phyloP scores from a whole-genome alignment of 2,329 filamentous ascomycete genomes.

The Aurifilum marmelostoma region DNA sequence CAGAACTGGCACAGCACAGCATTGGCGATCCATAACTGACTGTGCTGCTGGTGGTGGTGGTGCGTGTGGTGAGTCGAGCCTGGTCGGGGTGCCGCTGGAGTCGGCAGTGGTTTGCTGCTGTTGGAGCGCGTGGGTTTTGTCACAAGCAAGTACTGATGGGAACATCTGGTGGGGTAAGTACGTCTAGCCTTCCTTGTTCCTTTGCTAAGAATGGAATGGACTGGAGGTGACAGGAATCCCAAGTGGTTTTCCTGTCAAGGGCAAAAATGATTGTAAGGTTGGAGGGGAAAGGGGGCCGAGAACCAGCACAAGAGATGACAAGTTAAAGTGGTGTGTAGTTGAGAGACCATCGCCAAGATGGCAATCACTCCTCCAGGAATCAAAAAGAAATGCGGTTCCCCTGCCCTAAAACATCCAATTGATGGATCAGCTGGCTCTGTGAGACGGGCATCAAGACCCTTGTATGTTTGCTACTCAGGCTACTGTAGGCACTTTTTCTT shows the following conservation, averaged over 20 bases:
- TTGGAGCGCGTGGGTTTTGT: slow-evolving; percentile 20
- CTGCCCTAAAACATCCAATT: slow-evolving; percentile 1
- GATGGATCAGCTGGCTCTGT: slow-evolving; percentile 6
- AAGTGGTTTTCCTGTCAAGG: slow-evolving; percentile 2
- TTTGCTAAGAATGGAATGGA: not conserved
- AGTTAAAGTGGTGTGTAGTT: slow-evolving; percentile 11
- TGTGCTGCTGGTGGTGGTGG: slow-evolving; percentile 18
- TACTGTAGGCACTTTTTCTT: not conserved
- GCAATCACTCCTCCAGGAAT: slow-evolving; percentile 8
- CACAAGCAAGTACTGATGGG: slow-evolving; percentile 15
- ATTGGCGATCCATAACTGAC: slow-evolving; percentile 41
- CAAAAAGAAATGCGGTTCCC: slow-evolving; percentile 11
- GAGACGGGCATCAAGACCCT: not conserved
- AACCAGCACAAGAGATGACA: not conserved
- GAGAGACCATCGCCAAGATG: slow-evolving; percentile 11
- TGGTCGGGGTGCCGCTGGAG: slow-evolving; percentile 19
- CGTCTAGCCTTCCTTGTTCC: not conserved
- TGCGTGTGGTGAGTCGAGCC: slow-evolving; percentile 29
- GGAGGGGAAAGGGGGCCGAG: not conserved
- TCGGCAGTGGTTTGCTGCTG: not conserved
- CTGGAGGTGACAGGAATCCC: not conserved
- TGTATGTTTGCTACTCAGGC: slow-evolving; percentile 7
- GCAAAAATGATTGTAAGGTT: not conserved
- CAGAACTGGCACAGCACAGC: slow-evolving; percentile 32
- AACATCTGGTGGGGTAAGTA: slow-evolving; percentile 25